Percentiles rank a stretch among this genome's conserved stretches.
Evolutionary conservation across 306 rosid species (phyloP).

Genomic region (Castanea sativa): DNA sequence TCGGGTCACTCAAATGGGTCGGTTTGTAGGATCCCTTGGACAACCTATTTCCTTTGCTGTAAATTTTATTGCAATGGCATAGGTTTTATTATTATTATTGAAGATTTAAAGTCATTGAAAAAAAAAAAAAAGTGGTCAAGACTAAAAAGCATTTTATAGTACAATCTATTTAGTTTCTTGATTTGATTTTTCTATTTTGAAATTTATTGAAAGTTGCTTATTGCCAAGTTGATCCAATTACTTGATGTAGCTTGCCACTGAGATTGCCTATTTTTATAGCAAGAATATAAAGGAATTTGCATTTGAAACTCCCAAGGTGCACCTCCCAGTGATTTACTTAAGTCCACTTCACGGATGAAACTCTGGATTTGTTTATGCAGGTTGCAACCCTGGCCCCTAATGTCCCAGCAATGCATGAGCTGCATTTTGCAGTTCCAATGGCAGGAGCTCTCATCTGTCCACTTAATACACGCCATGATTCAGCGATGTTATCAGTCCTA

Average conservation of each 20-base stretch:
- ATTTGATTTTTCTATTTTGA: not conserved
- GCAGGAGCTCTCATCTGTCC: slow-evolving; percentile 77
- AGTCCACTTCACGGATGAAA: not conserved
- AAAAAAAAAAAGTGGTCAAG: not conserved
- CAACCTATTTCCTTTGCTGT: not conserved
- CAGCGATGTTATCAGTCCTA: slow-evolving; percentile 47
- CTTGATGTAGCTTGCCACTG: too few species aligned
- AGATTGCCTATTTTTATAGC: too few species aligned
- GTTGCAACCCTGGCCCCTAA: slow-evolving; percentile 82
- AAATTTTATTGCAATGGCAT: not conserved
- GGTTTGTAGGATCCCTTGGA: too few species aligned
- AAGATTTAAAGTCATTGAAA: not conserved
- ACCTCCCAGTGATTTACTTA: too few species aligned
- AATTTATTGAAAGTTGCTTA: not conserved
- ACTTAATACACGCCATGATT: slow-evolving; percentile 66
- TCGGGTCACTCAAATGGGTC: too few species aligned
- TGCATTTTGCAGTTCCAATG: slow-evolving; percentile 93
- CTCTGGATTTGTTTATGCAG: slow-evolving; percentile 36
- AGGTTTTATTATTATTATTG: not conserved
- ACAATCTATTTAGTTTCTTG: too few species aligned
- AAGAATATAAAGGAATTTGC: too few species aligned
- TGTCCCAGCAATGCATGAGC: slow-evolving; percentile 88
- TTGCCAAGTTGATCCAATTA: not conserved
- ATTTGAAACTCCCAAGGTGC: too few species aligned
- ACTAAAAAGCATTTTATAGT: too few species aligned